Evolutionary conservation across 345 rosid species (phyloP), one percentile per base, ranked within the genome.

Genomic region (Gossypium turneri): DNA sequence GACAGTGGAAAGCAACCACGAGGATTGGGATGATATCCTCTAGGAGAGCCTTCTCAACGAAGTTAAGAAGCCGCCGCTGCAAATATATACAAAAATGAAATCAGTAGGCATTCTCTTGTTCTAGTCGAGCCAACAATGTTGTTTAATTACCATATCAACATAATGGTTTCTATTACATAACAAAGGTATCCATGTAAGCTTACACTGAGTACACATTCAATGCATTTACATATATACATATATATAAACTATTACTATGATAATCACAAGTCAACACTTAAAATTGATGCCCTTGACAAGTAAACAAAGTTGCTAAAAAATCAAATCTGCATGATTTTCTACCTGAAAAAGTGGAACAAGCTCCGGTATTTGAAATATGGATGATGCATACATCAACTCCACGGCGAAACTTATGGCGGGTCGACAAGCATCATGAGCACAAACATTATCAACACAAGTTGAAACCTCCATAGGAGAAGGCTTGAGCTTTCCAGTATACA

Each of bases 281-380:
- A 64, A 64, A 10, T 11, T 10, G 16, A 64, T 9, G 68, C 25
- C 11, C 15, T 9, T 10, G 15, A n/a, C 51, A 41, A 64, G 27
- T 13, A 41, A 29, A 72, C 12, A 70, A 62, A 75, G 53, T 59
- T 41, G 22, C 63, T 20, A 13, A 60, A 19, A 12, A 59, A 25
- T 4, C n/a, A 15, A 27, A 16, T 20, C 72, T 29, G 10, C 7
- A 53, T n/a, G 71, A 24, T 7, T 45, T 20, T 62, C 64, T 17
- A 93, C 99, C 98, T 93, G 99, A 76, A 88, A 88, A 13, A 91
- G 89, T 7, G 96, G 90, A 72, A 90, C 88, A 57, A 95, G 76
- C 81, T 95, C 99, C 0, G 84, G 88, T 65, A 93, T 84, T 82
- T 85, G 88, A 79, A 95, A 95, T 75, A 88, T 82, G 67, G 77